These are phyloP conservation scores for Stropharia rugosoannulata DNA, from an alignment of 768 basidiomycete genomes.

Conservation along the genomic window DNA sequence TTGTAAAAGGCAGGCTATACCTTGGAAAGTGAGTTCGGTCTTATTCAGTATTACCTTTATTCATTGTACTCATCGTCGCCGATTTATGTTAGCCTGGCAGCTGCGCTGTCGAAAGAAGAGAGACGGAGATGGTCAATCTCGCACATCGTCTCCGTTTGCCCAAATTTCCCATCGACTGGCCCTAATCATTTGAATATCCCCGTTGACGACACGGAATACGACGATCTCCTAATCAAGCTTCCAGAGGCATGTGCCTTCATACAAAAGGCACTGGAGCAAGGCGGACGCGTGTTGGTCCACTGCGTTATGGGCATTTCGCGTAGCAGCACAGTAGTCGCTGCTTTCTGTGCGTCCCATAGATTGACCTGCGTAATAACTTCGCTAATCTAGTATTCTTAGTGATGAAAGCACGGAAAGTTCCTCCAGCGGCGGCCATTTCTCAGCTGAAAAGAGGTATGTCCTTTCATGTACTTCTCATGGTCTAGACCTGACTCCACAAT, in stretches of 20 bases:
- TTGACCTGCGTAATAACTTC: background rate
- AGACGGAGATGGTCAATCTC: conserved; percentile 41
- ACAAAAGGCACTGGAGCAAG: conserved; percentile 47
- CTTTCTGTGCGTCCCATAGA: conserved; percentile 42
- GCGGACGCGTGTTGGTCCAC: conserved; percentile 66
- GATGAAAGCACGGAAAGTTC: conserved; percentile 46
- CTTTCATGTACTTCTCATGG: background rate
- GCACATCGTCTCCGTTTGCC: conserved; percentile 57
- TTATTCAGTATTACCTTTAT: background rate
- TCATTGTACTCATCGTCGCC: background rate
- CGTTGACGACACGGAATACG: conserved; percentile 46
- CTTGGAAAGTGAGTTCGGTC: background rate
- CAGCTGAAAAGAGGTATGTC: conserved; percentile 49
- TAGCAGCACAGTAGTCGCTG: conserved; percentile 59
- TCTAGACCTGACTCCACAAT: background rate
- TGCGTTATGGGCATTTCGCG: conserved; percentile 75
- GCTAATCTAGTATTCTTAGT: conserved; percentile 28
- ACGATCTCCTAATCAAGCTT: conserved; percentile 63
- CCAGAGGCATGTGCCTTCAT: conserved; percentile 63
- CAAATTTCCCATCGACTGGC: conserved; percentile 46
- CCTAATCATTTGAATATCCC: conserved; percentile 35
- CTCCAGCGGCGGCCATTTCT: conserved; percentile 42
- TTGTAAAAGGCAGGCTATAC: background rate
- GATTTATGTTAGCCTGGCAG: conserved; percentile 25
- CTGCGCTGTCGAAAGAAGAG: conserved; percentile 31